Percentiles rank a stretch among this genome's conserved stretches.
Conservation (phyloP, 1,139 yeast species). For the Protomyces lactucae-debilis region DNA sequence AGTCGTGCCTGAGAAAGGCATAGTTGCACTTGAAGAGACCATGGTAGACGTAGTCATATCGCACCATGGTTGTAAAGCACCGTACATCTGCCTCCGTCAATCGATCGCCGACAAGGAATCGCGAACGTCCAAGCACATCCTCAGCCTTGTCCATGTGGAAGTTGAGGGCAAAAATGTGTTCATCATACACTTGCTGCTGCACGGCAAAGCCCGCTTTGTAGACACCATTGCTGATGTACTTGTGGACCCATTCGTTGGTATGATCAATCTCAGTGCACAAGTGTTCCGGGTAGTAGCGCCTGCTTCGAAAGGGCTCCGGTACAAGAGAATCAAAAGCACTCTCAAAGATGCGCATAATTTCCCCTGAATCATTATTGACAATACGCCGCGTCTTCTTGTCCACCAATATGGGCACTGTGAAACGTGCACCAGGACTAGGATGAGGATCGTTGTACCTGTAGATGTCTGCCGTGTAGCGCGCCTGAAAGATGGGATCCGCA, state of each 20-base stretch:
- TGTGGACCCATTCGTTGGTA: constrained; percentile 73
- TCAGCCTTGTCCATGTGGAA: constrained; percentile 71
- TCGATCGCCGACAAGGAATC: constrained; percentile 56
- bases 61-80: constrained; percentile 69
- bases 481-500: constrained; percentile 59
- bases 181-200: constrained; percentile 72
- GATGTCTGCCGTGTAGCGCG: constrained; percentile 58
- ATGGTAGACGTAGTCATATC: constrained; percentile 86
- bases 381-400: constrained; percentile 74
- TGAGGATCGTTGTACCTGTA: constrained; percentile 52
- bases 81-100: constrained; percentile 91
- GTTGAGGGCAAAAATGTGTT: constrained; percentile 62
- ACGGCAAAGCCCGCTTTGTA: constrained; percentile 90
- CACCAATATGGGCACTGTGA: constrained; percentile 90
- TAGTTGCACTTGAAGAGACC: constrained; percentile 92
- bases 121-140: constrained; percentile 48
- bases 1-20: constrained; percentile 70
- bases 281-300: constrained; percentile 59
- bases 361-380: constrained; percentile 82
- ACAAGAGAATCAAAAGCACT: constrained; percentile 56
- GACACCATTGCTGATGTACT: constrained; percentile 66
- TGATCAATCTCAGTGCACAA: constrained; percentile 61
- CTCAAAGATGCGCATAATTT: constrained; percentile 77
- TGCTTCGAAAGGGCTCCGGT: constrained; percentile 46
- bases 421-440: constrained; percentile 50